Conservation (phyloP, 768 basidiomycete species). For the Coprinopsis strossmayeri region DNA sequence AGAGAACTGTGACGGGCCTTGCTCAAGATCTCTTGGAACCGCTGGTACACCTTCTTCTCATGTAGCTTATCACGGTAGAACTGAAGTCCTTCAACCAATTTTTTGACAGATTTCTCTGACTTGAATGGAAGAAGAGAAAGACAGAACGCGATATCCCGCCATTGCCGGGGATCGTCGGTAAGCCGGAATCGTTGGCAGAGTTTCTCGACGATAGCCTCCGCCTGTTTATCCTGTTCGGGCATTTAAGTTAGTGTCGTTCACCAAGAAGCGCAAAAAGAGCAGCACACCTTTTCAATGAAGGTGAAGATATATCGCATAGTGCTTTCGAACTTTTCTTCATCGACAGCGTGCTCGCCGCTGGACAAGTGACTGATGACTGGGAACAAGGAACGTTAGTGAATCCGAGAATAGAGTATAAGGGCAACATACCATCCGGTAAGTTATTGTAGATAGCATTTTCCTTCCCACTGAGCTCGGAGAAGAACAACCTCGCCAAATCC, state of each 20-base stretch:
- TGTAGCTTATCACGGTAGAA: slow-evolving; percentile 96
- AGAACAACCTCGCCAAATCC: slow-evolving; percentile 97
- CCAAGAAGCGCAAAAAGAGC: background rate
- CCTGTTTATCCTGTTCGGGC: slow-evolving; percentile 76
- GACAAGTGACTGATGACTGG: slow-evolving; percentile 93
- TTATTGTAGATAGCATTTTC: slow-evolving; percentile 99
- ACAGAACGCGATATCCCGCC: slow-evolving; percentile 97
- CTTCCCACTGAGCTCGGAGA: slow-evolving; percentile 91
- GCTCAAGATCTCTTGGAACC: slow-evolving; percentile 84
- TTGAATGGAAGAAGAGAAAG: slow-evolving; percentile 94
- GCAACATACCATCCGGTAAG: slow-evolving; percentile 76
- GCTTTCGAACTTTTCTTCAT: slow-evolving; percentile 86
- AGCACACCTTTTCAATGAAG: slow-evolving; percentile 93
- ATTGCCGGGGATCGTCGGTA: slow-evolving; percentile 85
- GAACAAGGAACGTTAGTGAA: slow-evolving; percentile 9
- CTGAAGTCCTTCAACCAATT: slow-evolving; percentile 86
- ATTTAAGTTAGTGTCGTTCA: background rate
- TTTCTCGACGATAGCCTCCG: slow-evolving; percentile 95
- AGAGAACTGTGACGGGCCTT: slow-evolving; percentile 46
- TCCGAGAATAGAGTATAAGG: background rate
- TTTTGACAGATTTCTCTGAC: slow-evolving; percentile 93
- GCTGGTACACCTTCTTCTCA: slow-evolving; percentile 71
- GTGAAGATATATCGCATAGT: slow-evolving; percentile 94
- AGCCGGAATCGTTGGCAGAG: slow-evolving; percentile 93
- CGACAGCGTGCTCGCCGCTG: slow-evolving; percentile 84